Evolutionary conservation across 768 basidiomycete species (phyloP), one percentile per base, ranked within the genome.

Genomic region (Psilocybe sp.): DNA sequence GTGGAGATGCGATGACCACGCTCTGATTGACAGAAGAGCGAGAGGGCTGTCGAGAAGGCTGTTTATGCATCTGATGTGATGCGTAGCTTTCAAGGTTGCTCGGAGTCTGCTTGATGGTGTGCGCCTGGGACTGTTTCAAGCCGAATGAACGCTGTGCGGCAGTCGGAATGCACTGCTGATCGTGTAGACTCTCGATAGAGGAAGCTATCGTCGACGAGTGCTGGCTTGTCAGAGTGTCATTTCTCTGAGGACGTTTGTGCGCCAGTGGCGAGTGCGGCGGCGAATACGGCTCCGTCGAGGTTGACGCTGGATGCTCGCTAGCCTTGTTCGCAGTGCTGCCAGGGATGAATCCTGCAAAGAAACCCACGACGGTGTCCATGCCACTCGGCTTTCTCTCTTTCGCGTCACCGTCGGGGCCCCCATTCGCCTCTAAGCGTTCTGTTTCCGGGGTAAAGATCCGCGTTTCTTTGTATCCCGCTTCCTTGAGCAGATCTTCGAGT

Each of bases 381-480:
- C 80, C 75, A 45, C 70, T 73, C 18, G 68, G 68, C 20, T 64
- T 62, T 51, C 69, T 69, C 47, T 58, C 65, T 8, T 61, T 63
- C n/a, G 54, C 41, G 14, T 57, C 50, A 18, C 55, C 60, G 44
- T 62, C 60, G 51, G 60, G 54, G 51, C 58, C 62, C 11, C 65
- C 62, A 10, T 60, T 61, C 19, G 64, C 63, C 14, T 69, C 70
- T 14, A 62, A 60, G 35, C 79, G 76, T 51, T 92, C 89, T 4
- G 77, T 72, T 66, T 93, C 90, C 7, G 93, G 92, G 0, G 93
- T 94, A 59, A 90, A 89, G 10, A 97, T 78, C 38, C 92, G 80
- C 3, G 92, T 94, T 62, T 96, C 93, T 65, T 92, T 92, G 74
- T 94, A 95, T 1, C 93, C 93, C 1, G 91, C 91, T 64, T 92